Percentiles rank a stretch among this genome's conserved stretches.
phyloP scores from a whole-genome alignment of 352 stramenopile species.

The Pythium dissimile region DNA sequence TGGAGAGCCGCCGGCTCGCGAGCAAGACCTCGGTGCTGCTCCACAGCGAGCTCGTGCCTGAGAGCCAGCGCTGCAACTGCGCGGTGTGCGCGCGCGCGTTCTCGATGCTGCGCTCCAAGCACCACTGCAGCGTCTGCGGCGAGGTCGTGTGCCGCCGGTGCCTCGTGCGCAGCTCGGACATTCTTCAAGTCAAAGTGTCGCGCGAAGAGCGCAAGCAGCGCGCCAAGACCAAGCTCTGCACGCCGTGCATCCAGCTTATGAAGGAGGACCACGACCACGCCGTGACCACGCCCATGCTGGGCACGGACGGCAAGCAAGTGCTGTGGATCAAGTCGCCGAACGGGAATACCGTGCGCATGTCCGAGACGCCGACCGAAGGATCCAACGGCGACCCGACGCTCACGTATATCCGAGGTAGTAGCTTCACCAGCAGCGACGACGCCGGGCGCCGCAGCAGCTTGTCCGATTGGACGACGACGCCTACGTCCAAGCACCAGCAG shows the following conservation, averaged over 20 bases:
- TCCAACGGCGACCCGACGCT: neutral
- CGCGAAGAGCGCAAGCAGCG: neutral
- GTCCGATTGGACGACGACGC: constrained; percentile 3
- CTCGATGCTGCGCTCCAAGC: neutral
- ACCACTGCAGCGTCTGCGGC: too few species aligned
- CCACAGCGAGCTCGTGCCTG: too few species aligned
- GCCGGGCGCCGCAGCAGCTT: neutral
- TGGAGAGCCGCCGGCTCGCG: too few species aligned
- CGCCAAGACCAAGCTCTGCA: constrained; percentile 4
- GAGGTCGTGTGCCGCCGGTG: constrained; percentile 9
- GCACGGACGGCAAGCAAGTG: neutral
- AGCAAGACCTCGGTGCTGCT: too few species aligned
- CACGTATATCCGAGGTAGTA: neutral
- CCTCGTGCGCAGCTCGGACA: neutral
- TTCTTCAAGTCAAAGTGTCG: neutral
- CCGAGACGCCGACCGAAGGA: constrained; percentile 6
- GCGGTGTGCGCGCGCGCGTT: constrained; percentile 7
- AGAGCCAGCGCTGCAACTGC: constrained; percentile 2
- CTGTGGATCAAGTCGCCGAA: constrained; percentile 4
- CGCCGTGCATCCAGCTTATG: constrained; percentile 11
- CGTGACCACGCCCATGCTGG: neutral
- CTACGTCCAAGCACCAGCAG: too few species aligned
- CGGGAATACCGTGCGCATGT: constrained; percentile 7
- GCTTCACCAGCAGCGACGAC: neutral
- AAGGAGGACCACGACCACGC: constrained; percentile 14